Evolutionary conservation across 2,329 filamentous ascomycete species (phyloP).

Genomic region (Fusarium miscanthi): DNA sequence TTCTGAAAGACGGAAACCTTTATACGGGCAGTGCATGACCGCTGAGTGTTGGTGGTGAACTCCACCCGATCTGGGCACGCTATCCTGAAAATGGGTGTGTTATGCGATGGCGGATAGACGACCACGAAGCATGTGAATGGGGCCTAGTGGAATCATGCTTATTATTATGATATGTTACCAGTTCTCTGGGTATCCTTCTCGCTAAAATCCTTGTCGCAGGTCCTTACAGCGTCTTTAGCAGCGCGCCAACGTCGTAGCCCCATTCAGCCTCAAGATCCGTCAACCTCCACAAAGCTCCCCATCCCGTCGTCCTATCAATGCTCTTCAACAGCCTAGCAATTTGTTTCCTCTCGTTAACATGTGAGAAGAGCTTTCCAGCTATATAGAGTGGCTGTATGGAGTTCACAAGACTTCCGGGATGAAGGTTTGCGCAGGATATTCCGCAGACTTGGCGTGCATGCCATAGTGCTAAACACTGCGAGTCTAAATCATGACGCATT

Average conservation of each 20-base stretch:
- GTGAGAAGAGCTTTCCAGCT: slow-evolving; percentile 60
- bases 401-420: slow-evolving; percentile 62
- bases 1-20: not conserved
- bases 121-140: not conserved
- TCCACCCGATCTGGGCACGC: slow-evolving; percentile 1
- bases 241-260: slow-evolving; percentile 45
- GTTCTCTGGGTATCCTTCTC: not conserved
- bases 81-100: slow-evolving; percentile 13
- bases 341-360: slow-evolving; percentile 51
- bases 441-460: slow-evolving; percentile 63
- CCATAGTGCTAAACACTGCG: slow-evolving; percentile 49
- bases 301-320: slow-evolving; percentile 61
- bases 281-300: slow-evolving; percentile 62
- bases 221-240: slow-evolving; percentile 7
- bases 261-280: slow-evolving; percentile 57
- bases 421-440: slow-evolving; percentile 62
- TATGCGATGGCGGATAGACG: slow-evolving; percentile 19
- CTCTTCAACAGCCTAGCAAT: slow-evolving; percentile 54
- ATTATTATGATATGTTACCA: not conserved
- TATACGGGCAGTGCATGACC: not conserved
- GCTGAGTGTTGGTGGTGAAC: not conserved
- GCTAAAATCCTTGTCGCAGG: not conserved
- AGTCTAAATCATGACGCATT: slow-evolving; percentile 49
- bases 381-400: slow-evolving; percentile 64
- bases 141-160: not conserved